Evolutionary conservation across 768 basidiomycete species (phyloP).

Genomic region (Macrolepiota fuliginosa): DNA sequence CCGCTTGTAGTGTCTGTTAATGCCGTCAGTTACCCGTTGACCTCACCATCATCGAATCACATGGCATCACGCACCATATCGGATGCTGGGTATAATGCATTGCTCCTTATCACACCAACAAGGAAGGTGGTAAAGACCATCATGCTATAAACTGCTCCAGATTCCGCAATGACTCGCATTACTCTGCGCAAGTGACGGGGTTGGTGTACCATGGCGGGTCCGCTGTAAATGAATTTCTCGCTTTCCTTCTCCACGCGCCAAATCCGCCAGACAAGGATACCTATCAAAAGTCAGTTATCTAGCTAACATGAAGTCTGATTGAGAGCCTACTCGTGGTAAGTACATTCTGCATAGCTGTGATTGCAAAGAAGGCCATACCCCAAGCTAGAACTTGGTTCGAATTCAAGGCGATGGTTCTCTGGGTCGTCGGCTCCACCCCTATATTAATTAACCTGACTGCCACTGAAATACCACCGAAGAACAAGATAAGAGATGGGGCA

Average conservation of each 20-base stretch:
- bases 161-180: constrained; percentile 6
- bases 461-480: constrained; percentile 2
- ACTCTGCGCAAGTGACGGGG: not conserved
- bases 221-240: not conserved
- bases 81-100: constrained; percentile 7
- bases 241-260: constrained; percentile 9
- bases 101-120: not conserved
- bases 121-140: constrained; percentile 8
- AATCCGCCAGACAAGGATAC: constrained; percentile 8
- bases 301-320: no score
- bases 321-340: constrained; percentile 4
- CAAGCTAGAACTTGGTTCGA: not conserved
- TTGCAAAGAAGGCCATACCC: not conserved
- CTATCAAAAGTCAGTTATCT: not conserved
- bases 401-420: not conserved
- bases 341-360: constrained; percentile 4
- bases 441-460: not conserved
- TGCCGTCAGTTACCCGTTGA: not conserved
- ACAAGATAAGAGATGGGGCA: constrained; percentile 1
- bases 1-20: constrained; percentile 3
- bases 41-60: not conserved
- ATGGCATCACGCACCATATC: constrained; percentile 1
- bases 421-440: not conserved
- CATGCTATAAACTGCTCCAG: constrained; percentile 1
- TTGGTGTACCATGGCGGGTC: not conserved